Evolutionary conservation across 2,329 filamentous ascomycete species (phyloP), one percentile per base, ranked within the genome.

Genomic region (Colletotrichum incanum): DNA sequence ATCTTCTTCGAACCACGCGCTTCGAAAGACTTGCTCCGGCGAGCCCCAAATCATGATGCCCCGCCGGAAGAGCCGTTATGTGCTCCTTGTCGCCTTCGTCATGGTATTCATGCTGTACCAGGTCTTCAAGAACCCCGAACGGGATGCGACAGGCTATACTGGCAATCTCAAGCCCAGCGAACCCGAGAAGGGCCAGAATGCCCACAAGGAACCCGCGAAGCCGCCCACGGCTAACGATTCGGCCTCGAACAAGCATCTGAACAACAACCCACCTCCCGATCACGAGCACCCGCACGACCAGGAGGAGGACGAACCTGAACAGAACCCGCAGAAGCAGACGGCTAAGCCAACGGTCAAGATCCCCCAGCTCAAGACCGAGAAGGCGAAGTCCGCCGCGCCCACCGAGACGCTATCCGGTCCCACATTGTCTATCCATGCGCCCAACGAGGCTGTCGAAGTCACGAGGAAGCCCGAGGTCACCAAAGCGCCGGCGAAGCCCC

Each of bases 41-140:
- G 26, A 54, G 50, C 56, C 43, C n/a, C 49, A 50, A 52, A 45
- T 28, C 75, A 80, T 77, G 76, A 90, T 92, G 87, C 80, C 89
- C 70, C 88, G 91, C 63, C 85, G 91, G 76, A 85, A 90, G 78
- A 92, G 92, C 77, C 88, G 91, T 71, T 84, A 91, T 69, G 90
- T 92, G 73, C 79, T 90, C 43, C 78, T 90, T 73, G 87, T 87
- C 76, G 86, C 90, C 66, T 80, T 88, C 73, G 79, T 91, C 68
- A 80, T 90, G 61, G 80, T 90, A 61, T 83, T 92, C 72, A 83
- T 89, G 64, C 80, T 90, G 63, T 88, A 88, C 77, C 87, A 86
- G 71, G 80, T 86, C 67, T 80, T 83, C 49, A 80, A 83, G 67
- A 86, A 83, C 74, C 83, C 84, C 39, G 74, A 74, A 41, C 83